A percentile compares a stretch with the other conserved stretches of the same genome.
Conservation (phyloP, 2,329 filamentous ascomycete genomes). For the Trichophyton benhamiae region DNA sequence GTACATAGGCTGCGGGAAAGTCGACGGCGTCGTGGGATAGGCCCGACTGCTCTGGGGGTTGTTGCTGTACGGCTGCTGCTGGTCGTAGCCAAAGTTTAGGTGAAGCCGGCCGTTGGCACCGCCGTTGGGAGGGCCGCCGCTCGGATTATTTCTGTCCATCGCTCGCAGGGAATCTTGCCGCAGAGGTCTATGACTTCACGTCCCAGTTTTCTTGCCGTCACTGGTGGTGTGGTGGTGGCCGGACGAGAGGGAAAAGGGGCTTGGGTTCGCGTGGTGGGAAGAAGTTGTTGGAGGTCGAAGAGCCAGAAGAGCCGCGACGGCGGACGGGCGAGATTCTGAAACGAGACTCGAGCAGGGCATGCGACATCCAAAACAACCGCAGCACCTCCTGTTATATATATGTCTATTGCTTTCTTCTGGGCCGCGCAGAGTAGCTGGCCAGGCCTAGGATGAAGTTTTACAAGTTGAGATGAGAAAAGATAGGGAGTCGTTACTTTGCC, state of each 20-base stretch:
- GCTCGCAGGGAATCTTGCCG: background rate
- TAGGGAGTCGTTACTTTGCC: background rate
- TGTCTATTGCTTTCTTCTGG: too few species aligned
- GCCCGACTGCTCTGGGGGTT: slow-evolving; percentile 50
- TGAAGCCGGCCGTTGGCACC: slow-evolving; percentile 45
- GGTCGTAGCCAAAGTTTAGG: slow-evolving; percentile 43
- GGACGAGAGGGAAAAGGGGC: background rate
- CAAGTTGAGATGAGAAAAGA: background rate
- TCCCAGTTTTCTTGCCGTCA: background rate
- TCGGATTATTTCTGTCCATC: slow-evolving; percentile 25
- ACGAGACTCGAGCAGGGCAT: background rate
- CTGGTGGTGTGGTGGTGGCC: background rate
- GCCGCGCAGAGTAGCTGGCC: too few species aligned
- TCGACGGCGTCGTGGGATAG: slow-evolving; percentile 84
- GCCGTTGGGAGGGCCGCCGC: slow-evolving; percentile 53
- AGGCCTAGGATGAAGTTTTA: too few species aligned
- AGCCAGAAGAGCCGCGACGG: background rate
- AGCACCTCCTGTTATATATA: too few species aligned
- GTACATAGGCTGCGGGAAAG: slow-evolving; percentile 84
- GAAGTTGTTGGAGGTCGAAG: background rate
- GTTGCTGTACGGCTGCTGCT: slow-evolving; percentile 44
- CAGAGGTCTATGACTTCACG: background rate
- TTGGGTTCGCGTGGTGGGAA: background rate
- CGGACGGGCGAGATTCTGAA: background rate
- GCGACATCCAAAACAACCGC: background rate